A percentile compares a stretch with the other conserved stretches of the same genome.
Conservation (phyloP, 1,139 yeast species). For the Geotrichum klebahnii region DNA sequence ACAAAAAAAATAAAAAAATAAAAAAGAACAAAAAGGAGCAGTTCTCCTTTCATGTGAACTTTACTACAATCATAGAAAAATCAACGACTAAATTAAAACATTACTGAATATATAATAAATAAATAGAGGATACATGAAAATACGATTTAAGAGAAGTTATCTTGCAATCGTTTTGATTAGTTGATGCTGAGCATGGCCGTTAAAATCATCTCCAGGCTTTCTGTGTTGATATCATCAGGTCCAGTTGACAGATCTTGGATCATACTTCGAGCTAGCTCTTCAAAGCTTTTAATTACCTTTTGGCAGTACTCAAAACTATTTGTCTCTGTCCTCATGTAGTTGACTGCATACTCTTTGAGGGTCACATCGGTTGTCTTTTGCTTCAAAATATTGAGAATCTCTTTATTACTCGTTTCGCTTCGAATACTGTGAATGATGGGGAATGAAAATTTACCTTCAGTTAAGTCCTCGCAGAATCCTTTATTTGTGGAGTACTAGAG, state of each 20-base stretch:
- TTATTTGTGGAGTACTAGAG: slow-evolving; percentile 54
- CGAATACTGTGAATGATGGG: slow-evolving; percentile 69
- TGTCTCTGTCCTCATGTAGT: slow-evolving; percentile 43
- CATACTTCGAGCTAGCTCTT: slow-evolving; percentile 24
- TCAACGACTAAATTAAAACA: too few species aligned
- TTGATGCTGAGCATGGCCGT: slow-evolving; percentile 13
- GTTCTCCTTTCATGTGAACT: too few species aligned
- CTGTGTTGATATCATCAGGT: not conserved
- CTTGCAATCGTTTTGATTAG: not conserved
- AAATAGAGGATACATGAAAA: too few species aligned
- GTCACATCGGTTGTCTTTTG: slow-evolving; percentile 41
- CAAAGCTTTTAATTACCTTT: slow-evolving; percentile 26
- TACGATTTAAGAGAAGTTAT: too few species aligned
- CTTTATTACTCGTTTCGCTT: slow-evolving; percentile 39
- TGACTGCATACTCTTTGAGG: slow-evolving; percentile 49
- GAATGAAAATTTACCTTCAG: slow-evolving; percentile 84
- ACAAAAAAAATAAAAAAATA: not conserved
- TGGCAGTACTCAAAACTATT: slow-evolving; percentile 45
- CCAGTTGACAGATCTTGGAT: slow-evolving; percentile 21
- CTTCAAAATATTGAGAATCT: slow-evolving; percentile 43
- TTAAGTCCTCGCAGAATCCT: slow-evolving; percentile 81
- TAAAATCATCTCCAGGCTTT: slow-evolving; percentile 9
- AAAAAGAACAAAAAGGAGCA: too few species aligned
- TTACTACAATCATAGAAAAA: too few species aligned
- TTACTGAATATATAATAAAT: not conserved